Percentiles rank a stretch among this genome's conserved stretches.
Evolutionary conservation across 164 flowering plant genomes (phyloP).

Genomic region (Buxus sempervirens): DNA sequence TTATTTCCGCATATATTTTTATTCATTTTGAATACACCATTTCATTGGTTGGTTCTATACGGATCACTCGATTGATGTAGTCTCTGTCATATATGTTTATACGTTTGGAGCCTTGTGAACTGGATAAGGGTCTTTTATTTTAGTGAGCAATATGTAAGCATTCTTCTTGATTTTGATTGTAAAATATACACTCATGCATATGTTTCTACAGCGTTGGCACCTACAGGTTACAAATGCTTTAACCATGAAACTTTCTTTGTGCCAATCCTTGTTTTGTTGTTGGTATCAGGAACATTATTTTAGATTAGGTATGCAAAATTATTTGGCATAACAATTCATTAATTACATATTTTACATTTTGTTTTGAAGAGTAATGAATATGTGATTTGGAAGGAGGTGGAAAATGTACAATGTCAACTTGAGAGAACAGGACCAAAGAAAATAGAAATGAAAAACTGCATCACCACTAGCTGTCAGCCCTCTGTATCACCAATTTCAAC

Average conservation of each 20-base stretch:
- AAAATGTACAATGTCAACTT: too few species aligned
- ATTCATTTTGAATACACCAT: background rate
- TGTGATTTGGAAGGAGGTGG: too few species aligned
- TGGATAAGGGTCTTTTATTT: background rate
- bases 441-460: too few species aligned
- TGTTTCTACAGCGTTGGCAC: background rate
- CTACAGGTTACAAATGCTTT: background rate
- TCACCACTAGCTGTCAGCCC: too few species aligned
- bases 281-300: background rate
- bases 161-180: background rate
- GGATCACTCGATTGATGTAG: background rate
- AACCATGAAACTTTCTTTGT: background rate
- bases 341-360: too few species aligned
- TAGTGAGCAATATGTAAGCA: background rate
- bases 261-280: too few species aligned
- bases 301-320: background rate
- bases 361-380: too few species aligned
- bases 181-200: background rate
- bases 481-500: too few species aligned
- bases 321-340: too few species aligned
- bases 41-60: background rate
- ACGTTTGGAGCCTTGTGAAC: background rate
- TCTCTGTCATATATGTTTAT: background rate
- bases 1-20: background rate
- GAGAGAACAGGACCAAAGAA: too few species aligned